Evolutionary conservation across 2,329 filamentous ascomycete species (phyloP).

Genomic region (Arachnopeziza araneosa): DNA sequence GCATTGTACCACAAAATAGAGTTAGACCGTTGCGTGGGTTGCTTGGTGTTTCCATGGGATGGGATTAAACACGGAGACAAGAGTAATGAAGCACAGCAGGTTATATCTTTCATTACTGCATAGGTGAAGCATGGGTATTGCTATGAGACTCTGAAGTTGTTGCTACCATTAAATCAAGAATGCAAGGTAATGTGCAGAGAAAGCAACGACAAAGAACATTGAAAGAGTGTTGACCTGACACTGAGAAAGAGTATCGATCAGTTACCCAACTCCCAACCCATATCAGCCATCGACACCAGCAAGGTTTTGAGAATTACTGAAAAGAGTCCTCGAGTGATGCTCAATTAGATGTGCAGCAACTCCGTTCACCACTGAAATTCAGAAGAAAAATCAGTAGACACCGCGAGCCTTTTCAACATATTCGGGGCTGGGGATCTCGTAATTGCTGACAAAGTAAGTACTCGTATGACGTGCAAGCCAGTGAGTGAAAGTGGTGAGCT

Average conservation of each 20-base stretch:
- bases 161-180: too few species aligned
- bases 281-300: background rate
- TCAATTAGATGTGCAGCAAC: background rate
- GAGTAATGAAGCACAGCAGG: background rate
- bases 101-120: background rate
- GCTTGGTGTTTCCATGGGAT: too few species aligned
- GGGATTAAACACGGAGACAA: background rate
- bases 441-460: constrained; percentile 72
- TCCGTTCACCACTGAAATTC: background rate
- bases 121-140: background rate
- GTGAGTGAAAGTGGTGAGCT: constrained; percentile 76
- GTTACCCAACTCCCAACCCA: background rate
- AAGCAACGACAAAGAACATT: background rate
- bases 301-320: background rate
- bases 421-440: constrained; percentile 65
- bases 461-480: constrained; percentile 71
- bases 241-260: background rate
- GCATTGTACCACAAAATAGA: background rate
- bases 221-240: background rate
- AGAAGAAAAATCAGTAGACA: constrained; percentile 2
- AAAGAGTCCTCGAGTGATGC: background rate
- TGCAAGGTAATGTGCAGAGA: background rate
- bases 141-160: background rate
- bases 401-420: constrained; percentile 61
- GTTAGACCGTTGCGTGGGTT: too few species aligned